Base-by-base conservation (phyloP, 2,329 filamentous ascomycete species). In the Neopestalotiopsis rosae region DNA sequence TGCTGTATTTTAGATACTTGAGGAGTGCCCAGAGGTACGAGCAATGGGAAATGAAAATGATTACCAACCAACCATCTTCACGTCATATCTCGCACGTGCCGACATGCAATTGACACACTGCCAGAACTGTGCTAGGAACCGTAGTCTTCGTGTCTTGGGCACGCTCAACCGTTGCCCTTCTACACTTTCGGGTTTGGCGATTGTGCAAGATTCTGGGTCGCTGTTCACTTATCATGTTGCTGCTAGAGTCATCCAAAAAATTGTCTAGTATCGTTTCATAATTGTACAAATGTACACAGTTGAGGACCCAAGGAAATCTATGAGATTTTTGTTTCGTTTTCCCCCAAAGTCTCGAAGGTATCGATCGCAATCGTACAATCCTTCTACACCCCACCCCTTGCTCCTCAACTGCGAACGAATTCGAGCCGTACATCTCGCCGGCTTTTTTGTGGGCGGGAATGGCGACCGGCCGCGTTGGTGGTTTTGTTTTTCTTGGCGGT, bases 261-360 rank as follows among this genome's bases (percentile, higher is more conserved):
- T 4, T n/a, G 63, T 73, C 72, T 73, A 72, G 71, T 52, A 72
- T 72, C 70, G 71, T 75, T 68, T 74, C 76, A 74, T 70, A 52
- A 72, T 79, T 73, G 73, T 75, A 75, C 76, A 77, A 72, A 76
- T 78, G 75, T 77, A 77, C 75, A 78, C 66, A 70, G 72, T 52
- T 52, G 45, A 69, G 67, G 71, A 76, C 72, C 67, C 70, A 76
- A 76, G 69, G 71, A 78, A 78, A 77, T 77, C 75, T 78, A 76
- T 76, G 71, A 72, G 71, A 71, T 67, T 30, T 63, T 68, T 72
- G 74, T 67, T 67, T 66, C 34, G 34, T 32, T 57, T 58, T 34
- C 52, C 52, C 17, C 52, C 61, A 68, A 69, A 69, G 72, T 66
- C 28, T 66, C 61, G 69, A 70, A 69, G 72, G 72, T 69, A 68